Evolutionary conservation across 1,139 yeast genomes (phyloP).

Genomic region (Suhomyces bokatorum): DNA sequence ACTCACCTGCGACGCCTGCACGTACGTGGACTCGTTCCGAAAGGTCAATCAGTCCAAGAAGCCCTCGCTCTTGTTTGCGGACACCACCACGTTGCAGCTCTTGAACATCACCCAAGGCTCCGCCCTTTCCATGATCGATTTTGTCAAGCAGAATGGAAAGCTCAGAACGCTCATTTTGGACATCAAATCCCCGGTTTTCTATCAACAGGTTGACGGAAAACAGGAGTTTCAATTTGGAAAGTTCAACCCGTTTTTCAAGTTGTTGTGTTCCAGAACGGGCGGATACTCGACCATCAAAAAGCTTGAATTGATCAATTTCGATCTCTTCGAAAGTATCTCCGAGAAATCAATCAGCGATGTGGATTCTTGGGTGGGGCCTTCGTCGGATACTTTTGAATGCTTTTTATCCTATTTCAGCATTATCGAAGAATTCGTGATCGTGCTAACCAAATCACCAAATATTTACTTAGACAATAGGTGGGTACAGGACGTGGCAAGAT

Average conservation of each 20-base stretch:
- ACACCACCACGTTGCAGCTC: slow-evolving; percentile 38
- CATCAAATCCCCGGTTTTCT: slow-evolving; percentile 50
- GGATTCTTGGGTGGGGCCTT: slow-evolving; percentile 15
- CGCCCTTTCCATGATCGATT: slow-evolving; percentile 54
- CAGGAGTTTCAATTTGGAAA: slow-evolving; percentile 35
- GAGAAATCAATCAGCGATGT: slow-evolving; percentile 19
- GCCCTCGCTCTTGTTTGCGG: slow-evolving; percentile 30
- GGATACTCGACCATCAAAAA: slow-evolving; percentile 31
- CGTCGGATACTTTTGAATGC: slow-evolving; percentile 28
- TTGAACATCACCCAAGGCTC: slow-evolving; percentile 38
- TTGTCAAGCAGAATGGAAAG: slow-evolving; percentile 24
- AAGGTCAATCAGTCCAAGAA: slow-evolving; percentile 16
- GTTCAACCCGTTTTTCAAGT: slow-evolving; percentile 43
- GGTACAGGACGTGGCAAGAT: background rate
- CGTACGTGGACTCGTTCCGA: slow-evolving; percentile 22
- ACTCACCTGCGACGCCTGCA: slow-evolving; percentile 29
- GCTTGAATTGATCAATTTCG: slow-evolving; percentile 35
- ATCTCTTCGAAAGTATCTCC: slow-evolving; percentile 30
- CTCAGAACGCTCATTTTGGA: slow-evolving; percentile 45
- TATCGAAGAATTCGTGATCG: slow-evolving; percentile 28
- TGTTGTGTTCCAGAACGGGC: slow-evolving; percentile 43
- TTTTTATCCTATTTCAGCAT: slow-evolving; percentile 30
- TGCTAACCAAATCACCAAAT: slow-evolving; percentile 17
- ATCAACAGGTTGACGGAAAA: slow-evolving; percentile 18
- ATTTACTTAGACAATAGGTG: background rate